These are phyloP conservation scores for Silene uniflora DNA, from an alignment of 148 eudicot species.

Conservation along the genomic window DNA sequence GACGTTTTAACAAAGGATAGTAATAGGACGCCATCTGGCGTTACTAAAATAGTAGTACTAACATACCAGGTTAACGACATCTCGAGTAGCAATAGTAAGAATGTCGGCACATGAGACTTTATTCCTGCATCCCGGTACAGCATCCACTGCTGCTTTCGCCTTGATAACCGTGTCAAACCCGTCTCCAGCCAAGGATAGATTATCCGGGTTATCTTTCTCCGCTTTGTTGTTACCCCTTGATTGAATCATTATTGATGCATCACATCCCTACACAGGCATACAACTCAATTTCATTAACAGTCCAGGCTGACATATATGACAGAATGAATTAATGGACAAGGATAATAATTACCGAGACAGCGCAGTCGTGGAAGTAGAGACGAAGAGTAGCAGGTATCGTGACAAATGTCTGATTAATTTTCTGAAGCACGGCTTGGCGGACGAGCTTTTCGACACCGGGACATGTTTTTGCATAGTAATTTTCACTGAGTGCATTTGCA, in stretches of 20 bases:
- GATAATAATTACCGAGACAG: constrained; percentile 43
- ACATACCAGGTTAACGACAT: constrained; percentile 53
- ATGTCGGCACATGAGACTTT: constrained; percentile 83
- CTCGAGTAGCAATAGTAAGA: constrained; percentile 75
- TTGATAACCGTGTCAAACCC: constrained; percentile 80
- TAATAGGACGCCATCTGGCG: too few relatives aligned
- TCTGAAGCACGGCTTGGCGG: constrained; percentile 41
- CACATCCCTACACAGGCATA: constrained; percentile 52
- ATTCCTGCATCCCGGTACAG: constrained; percentile 49
- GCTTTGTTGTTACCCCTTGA: constrained; percentile 50
- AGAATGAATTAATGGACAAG: too few relatives aligned
- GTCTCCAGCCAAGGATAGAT: constrained; percentile 74
- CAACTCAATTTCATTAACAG: background rate
- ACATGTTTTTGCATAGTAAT: constrained; percentile 59
- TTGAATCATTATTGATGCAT: constrained; percentile 63
- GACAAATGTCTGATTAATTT: constrained; percentile 61
- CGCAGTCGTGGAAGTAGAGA: constrained; percentile 84
- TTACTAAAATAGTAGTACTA: too few relatives aligned
- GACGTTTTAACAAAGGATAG: too few relatives aligned
- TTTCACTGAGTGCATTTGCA: constrained; percentile 41
- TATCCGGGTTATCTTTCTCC: constrained; percentile 71
- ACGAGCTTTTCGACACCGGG: constrained; percentile 73
- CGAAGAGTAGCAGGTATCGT: constrained; percentile 78
- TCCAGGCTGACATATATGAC: too few relatives aligned
- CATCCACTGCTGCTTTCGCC: constrained; percentile 72